Base-by-base conservation (phyloP, 2,329 filamentous ascomycete genomes). In the Colletotrichum sansevieriae region DNA sequence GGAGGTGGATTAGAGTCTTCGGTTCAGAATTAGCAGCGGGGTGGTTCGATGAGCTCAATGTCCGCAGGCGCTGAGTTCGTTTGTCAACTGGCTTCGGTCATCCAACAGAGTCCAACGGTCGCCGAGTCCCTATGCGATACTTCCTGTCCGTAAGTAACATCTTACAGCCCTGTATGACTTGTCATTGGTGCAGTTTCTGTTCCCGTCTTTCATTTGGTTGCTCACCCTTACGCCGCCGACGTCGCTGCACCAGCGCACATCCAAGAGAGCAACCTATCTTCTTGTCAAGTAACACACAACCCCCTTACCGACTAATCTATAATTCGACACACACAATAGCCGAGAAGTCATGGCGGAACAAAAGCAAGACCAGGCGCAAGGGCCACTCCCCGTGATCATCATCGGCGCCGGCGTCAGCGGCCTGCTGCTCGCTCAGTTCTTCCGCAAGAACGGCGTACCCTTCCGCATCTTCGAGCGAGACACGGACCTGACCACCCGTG, bases 401-500 rank as follows among this genome's bases (percentile, higher is more conserved):
- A 64, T 80, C 49, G 80, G 79, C 22, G 79, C 79, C 12, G 80
- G 79, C 2, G 74, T 81, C 62, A 78, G 78, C 55, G 79, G 79
- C 12, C 70, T 81, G 3, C 68, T 80, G 5, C 78, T 81, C 6
- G 79, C 79, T 3, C 78, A 81, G 69, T 68, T 75, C 11, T 73
- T 81, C 3, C 74, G 74, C 57, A 76, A 72, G 29, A 66, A 73
- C n/a, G 72, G 65, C 10, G 73, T 84, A 6, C 75, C 80, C 4
- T 86, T 83, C 72, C 80, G 76, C 33, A 78, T 89, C 58, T 88
- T 86, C 71, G 87, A 88, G 73, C 82, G 85, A n/a, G 83, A 87
- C 71, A 65, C 74, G 5, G 81, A 84, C 46, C 78, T 85, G 47
- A 79, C 76, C 65, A 81, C 81, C 33, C 85, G 83, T 37, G 85